phyloP scores from a whole-genome alignment of 2,329 filamentous ascomycete species.

The Chalaropsis thielavioides region DNA sequence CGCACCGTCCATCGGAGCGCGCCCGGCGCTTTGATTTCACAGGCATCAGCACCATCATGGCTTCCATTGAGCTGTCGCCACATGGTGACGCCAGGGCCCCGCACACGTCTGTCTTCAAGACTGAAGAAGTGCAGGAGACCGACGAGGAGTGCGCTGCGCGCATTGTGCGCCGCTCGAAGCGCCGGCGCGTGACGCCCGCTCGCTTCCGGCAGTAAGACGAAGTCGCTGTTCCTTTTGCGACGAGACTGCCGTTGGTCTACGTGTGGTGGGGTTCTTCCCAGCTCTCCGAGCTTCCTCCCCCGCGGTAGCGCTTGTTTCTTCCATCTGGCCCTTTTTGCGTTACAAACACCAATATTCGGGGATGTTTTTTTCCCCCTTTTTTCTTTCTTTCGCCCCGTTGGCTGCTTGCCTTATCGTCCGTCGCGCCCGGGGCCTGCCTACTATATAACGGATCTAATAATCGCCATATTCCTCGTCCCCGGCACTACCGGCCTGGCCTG shows the following conservation, averaged over 20 bases:
- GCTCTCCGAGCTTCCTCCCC: too few relatives aligned
- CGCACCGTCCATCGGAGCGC: too few relatives aligned
- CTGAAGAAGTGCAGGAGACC: background rate
- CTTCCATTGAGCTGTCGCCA: background rate
- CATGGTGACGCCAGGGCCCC: background rate
- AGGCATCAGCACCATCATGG: background rate
- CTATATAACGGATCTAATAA: background rate
- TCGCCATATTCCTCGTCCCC: background rate
- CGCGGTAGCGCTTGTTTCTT: too few relatives aligned
- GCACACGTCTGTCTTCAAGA: background rate
- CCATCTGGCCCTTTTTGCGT: too few relatives aligned
- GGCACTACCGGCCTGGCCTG: background rate
- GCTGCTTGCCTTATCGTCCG: background rate
- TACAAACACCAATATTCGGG: too few relatives aligned
- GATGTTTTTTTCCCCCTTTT: background rate
- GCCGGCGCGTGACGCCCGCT: conserved; percentile 11
- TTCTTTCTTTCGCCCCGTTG: conserved; percentile 1
- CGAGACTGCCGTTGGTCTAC: too few relatives aligned
- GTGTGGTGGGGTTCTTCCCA: too few relatives aligned
- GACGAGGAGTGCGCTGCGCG: background rate
- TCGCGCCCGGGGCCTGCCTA: background rate
- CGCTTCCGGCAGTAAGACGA: background rate
- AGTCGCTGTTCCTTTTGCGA: too few relatives aligned
- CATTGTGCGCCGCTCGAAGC: background rate
- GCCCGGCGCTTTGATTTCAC: too few relatives aligned